Evolutionary conservation across 2,329 filamentous ascomycete genomes (phyloP).

Genomic region (Penicillium brasilianum): DNA sequence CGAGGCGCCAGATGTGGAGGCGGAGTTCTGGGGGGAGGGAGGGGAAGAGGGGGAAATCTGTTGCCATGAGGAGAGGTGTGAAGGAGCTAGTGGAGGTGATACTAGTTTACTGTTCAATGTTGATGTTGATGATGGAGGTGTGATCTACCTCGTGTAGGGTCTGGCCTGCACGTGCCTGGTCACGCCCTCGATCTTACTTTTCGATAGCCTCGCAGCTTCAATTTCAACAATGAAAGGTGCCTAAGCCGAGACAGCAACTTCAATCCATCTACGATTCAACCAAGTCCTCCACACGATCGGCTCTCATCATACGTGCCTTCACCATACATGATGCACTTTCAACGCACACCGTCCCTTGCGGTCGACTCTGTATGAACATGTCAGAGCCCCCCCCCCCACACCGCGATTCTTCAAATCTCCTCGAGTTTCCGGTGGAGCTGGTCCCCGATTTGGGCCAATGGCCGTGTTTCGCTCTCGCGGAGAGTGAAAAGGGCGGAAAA

Average conservation of each 20-base stretch:
- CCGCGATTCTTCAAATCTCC: not conserved
- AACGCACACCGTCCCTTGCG: not conserved
- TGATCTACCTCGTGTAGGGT: too few relatives aligned
- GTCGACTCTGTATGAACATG: too few relatives aligned
- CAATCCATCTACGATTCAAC: not conserved
- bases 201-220: not conserved
- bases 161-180: not conserved
- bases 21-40: not conserved
- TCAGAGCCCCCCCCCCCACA: slow-evolving; percentile 1
- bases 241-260: not conserved
- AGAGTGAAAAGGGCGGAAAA: not conserved
- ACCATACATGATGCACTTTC: not conserved
- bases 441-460: not conserved
- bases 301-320: not conserved
- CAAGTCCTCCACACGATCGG: not conserved
- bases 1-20: not conserved
- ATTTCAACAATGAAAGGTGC: not conserved
- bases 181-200: not conserved
- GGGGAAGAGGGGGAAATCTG: not conserved
- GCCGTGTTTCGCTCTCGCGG: not conserved
- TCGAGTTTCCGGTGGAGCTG: not conserved
- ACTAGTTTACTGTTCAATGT: too few relatives aligned
- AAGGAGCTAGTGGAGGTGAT: not conserved
- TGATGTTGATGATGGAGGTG: not conserved
- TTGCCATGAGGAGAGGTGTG: not conserved